A percentile compares a stretch with the other conserved stretches of the same genome.
phyloP scores from a whole-genome alignment of 139 green algal species.

The Tetradesmus obliquus region DNA sequence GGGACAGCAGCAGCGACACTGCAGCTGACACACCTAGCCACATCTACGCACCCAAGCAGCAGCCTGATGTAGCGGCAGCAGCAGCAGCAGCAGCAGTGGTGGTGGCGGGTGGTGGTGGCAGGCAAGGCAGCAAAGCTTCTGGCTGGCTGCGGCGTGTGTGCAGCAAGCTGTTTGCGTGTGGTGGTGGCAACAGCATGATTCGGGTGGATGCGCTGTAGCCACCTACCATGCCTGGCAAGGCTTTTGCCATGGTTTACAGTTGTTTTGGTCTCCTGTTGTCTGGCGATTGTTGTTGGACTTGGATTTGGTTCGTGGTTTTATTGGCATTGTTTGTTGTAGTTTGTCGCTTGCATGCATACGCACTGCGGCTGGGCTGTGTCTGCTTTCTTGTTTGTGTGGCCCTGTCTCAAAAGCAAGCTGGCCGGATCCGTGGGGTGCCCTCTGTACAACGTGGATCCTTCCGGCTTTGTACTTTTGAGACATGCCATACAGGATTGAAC shows the following conservation, averaged over 20 bases:
- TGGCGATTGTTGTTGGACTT: neutral
- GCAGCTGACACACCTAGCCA: neutral
- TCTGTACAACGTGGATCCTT: too few relatives aligned
- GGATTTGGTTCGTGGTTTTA: neutral
- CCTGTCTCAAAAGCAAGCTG: too few relatives aligned
- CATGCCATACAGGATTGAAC: too few relatives aligned
- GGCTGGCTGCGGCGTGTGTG: neutral
- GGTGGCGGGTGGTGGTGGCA: too few relatives aligned
- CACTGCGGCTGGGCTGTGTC: neutral
- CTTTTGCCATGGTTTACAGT: neutral
- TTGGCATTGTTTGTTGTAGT: neutral
- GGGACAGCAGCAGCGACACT: neutral
- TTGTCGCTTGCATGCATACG: neutral
- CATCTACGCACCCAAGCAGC: neutral
- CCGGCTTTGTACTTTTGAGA: too few relatives aligned
- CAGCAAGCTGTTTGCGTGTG: neutral
- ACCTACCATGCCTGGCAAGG: neutral
- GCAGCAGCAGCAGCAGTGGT: neutral
- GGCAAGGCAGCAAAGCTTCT: neutral
- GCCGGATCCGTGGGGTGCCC: too few relatives aligned
- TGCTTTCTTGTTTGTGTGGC: too few relatives aligned
- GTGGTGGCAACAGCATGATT: neutral
- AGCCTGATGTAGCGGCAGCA: neutral
- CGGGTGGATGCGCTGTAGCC: neutral
- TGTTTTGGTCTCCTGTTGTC: neutral